phyloP scores from a whole-genome alignment of 768 basidiomycete species.

The Gautieria morchelliformis region DNA sequence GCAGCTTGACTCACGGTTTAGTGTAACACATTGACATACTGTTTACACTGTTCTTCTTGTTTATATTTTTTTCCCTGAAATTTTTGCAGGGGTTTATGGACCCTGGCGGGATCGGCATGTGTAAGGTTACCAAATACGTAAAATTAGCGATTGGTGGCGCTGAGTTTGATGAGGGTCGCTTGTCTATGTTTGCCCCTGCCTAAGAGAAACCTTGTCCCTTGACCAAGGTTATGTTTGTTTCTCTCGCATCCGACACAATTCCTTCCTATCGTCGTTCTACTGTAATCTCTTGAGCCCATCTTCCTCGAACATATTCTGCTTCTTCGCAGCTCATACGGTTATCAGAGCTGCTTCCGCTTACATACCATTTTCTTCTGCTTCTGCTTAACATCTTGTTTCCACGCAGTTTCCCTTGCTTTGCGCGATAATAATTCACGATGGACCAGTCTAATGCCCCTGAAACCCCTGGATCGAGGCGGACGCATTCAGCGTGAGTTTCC shows the following conservation, averaged over 20 bases:
- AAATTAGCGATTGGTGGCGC: not conserved
- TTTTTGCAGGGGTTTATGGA: no score
- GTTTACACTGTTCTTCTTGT: no score
- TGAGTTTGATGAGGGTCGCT: not conserved
- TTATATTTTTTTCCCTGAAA: no score
- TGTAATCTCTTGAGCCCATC: not conserved
- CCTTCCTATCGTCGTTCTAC: not conserved
- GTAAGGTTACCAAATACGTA: constrained; percentile 1
- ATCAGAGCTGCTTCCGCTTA: not conserved
- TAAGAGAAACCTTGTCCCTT: constrained; percentile 1
- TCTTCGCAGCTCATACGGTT: not conserved
- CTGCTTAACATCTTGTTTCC: not conserved
- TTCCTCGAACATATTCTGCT: not conserved
- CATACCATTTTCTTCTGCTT: not conserved
- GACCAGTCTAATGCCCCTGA: not conserved
- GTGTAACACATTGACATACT: no score
- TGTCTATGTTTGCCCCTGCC: constrained; percentile 1
- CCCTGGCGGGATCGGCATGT: no score
- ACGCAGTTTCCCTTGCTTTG: not conserved
- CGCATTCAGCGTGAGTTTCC: not conserved
- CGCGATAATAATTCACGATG: not conserved
- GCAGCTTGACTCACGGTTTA: not conserved
- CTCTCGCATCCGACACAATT: not conserved
- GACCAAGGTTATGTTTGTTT: not conserved
- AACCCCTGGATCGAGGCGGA: not conserved